A percentile compares a stretch with the other conserved stretches of the same genome.
phyloP scores from a whole-genome alignment of 805 yeast species.

The Kuraishia hungarica region DNA sequence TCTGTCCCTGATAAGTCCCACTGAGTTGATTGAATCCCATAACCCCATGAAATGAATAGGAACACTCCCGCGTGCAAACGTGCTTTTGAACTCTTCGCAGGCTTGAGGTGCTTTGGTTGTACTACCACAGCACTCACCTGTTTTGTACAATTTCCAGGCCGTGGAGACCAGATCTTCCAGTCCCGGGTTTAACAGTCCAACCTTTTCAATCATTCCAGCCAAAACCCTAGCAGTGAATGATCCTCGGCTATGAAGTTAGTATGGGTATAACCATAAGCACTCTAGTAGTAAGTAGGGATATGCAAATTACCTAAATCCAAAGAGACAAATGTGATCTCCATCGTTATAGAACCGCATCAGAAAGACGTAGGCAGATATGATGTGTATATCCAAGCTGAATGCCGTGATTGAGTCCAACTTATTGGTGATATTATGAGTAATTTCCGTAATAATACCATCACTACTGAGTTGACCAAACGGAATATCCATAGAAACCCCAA shows the following conservation, averaged over 20 bases:
- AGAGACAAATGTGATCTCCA: constrained; percentile 45
- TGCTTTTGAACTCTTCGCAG: constrained; percentile 38
- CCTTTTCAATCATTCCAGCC: constrained; percentile 56
- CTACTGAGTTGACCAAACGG: constrained; percentile 22
- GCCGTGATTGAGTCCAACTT: constrained; percentile 42
- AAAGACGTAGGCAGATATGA: constrained; percentile 46
- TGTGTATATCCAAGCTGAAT: constrained; percentile 44
- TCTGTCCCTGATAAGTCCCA: constrained; percentile 49
- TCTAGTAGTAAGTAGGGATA: too few relatives aligned
- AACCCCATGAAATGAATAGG: constrained; percentile 52
- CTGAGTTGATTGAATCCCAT: constrained; percentile 64
- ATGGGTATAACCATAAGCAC: too few relatives aligned
- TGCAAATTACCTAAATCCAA: constrained; percentile 41
- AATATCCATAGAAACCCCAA: constrained; percentile 43
- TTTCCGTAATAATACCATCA: constrained; percentile 10
- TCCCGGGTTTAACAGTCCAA: constrained; percentile 51
- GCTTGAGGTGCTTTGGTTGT: constrained; percentile 27
- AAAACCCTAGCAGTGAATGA: constrained; percentile 58
- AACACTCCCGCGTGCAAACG: constrained; percentile 40
- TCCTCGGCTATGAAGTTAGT: constrained; percentile 33
- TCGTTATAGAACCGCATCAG: constrained; percentile 36
- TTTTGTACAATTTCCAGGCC: constrained; percentile 56
- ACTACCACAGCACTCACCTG: constrained; percentile 51
- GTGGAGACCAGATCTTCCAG: constrained; percentile 45
- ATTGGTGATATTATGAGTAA: constrained; percentile 5